Evolutionary conservation across 345 rosid genomes (phyloP), one percentile per base, ranked within the genome.

Genomic region (Arabidopsis suecica): DNA sequence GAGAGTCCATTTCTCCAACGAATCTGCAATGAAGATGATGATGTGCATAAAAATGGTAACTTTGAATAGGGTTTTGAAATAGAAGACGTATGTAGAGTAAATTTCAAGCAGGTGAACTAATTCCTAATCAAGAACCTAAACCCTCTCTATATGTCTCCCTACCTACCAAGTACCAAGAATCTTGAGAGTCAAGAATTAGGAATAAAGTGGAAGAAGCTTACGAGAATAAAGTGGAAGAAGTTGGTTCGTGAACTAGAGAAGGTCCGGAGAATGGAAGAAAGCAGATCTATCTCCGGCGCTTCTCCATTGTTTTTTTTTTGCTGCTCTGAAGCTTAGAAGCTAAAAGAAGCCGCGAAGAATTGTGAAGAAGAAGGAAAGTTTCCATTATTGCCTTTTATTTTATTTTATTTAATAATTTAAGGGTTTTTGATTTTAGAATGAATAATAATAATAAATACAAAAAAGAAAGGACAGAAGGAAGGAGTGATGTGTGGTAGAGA

Each of bases 1-100:
- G 73, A 38, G 80, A 68, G 25, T 82, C 97, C 95, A 93, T 93
- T 34, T 47, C 76, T 59, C 32, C 32, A 28, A 28, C 32, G 32
- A 28, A 28, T 28, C 75, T 69, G 51, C 37, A 57, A 34, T 33
- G 22, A 16, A 1, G 3, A 28, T 28, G 32, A 28, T 28, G 32
- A 16, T 16, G 18, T 16, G 44, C 13, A 1, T 16, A 47, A 37
- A 37, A 10, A 37, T 18, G 14, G 41, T 25, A 48, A 18, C 42
- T 47, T 18, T 18, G 49, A 4, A 6, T 4, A 11, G 18, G 48
- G 48, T 14, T 44, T 14, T 13, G 40, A 12, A 11, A 25, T 25
- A 53, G 51, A 34, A 6, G 34, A 53, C 23, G 32, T 11, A 53
- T 32, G 22, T 28, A 28, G 32, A 28, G 32, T 28, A 4, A 28